Conservation (phyloP, 139 green algal genomes). For the Desmodesmus armatus region DNA sequence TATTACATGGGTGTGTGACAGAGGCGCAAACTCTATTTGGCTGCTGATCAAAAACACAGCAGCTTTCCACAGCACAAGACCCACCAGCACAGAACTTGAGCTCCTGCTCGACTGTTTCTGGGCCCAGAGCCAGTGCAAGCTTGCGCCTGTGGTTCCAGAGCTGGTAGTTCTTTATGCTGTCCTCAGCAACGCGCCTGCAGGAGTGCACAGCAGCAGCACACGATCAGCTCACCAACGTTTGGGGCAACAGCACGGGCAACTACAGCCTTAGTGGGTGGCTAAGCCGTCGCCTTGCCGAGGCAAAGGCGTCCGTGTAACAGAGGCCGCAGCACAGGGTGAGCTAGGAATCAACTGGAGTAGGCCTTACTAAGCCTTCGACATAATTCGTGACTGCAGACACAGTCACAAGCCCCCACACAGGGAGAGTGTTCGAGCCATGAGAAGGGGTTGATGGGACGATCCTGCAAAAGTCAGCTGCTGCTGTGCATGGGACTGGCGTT, state of each 20-base stretch:
- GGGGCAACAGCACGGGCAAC: not conserved
- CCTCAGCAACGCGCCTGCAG: conserved; percentile 38
- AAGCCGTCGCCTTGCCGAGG: not conserved
- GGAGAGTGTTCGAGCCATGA: no score
- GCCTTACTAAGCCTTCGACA: no score
- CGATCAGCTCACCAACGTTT: no score
- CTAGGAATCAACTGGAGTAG: no score
- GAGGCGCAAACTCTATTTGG: not conserved
- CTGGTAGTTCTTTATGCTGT: conserved; percentile 93
- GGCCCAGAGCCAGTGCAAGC: conserved; percentile 58
- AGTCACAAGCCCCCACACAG: no score
- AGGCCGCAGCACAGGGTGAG: no score
- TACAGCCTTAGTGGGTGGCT: not conserved
- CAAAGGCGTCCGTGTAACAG: no score
- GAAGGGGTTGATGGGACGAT: no score
- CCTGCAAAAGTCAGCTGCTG: not conserved
- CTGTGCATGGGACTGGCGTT: not conserved
- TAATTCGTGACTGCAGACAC: no score
- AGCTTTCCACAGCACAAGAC: not conserved
- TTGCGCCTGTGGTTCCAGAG: conserved; percentile 90
- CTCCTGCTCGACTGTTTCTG: conserved; percentile 53
- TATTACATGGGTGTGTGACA: no score
- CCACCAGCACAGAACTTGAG: conserved; percentile 28
- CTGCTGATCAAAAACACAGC: not conserved
- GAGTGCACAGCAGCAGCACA: not conserved